Percentiles rank a stretch among this genome's conserved stretches.
phyloP scores from a whole-genome alignment of 2,329 filamentous ascomycete genomes.

The Daldinia sp. region DNA sequence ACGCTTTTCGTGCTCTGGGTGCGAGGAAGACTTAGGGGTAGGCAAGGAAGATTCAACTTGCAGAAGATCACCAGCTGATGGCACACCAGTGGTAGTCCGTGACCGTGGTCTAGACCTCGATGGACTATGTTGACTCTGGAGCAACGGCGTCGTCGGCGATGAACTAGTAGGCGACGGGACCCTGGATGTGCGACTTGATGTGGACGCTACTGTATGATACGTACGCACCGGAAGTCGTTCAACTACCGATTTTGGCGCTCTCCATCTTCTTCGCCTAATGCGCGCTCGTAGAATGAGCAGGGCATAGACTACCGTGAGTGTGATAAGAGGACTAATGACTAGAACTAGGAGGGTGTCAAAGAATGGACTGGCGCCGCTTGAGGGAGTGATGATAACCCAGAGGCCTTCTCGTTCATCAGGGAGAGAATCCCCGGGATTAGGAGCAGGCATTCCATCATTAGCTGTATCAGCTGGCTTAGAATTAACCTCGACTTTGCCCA shows the following conservation, averaged over 20 bases:
- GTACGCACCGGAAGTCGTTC: slow-evolving; percentile 94
- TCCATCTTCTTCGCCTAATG: slow-evolving; percentile 89
- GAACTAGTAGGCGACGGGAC: slow-evolving; percentile 73
- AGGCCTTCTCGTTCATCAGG: slow-evolving; percentile 76
- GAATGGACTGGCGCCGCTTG: slow-evolving; percentile 89
- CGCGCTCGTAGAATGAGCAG: slow-evolving; percentile 87
- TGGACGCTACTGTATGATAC: slow-evolving; percentile 84
- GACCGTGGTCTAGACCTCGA: slow-evolving; percentile 71
- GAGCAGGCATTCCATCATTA: slow-evolving; percentile 42
- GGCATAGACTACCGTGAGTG: slow-evolving; percentile 91
- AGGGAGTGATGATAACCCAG: slow-evolving; percentile 96
- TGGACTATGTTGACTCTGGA: slow-evolving; percentile 67
- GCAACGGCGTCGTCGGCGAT: slow-evolving; percentile 82
- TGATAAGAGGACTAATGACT: slow-evolving; percentile 94
- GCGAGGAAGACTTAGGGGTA: slow-evolving; percentile 53
- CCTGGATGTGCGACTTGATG: slow-evolving; percentile 68
- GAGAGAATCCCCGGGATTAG: slow-evolving; percentile 48
- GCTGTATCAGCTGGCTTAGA: slow-evolving; percentile 45
- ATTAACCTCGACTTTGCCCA: slow-evolving; percentile 50
- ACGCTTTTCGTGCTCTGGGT: slow-evolving; percentile 63
- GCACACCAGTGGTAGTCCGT: slow-evolving; percentile 71
- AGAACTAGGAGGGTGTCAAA: slow-evolving; percentile 96
- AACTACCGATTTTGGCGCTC: slow-evolving; percentile 96
- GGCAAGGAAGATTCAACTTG: slow-evolving; percentile 59
- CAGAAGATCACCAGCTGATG: slow-evolving; percentile 62